A percentile compares a stretch with the other conserved stretches of the same genome.
These are phyloP conservation scores for Aotearoamyces nothofagi DNA, from an alignment of 2,329 filamentous ascomycete species.

Conservation along the genomic window DNA sequence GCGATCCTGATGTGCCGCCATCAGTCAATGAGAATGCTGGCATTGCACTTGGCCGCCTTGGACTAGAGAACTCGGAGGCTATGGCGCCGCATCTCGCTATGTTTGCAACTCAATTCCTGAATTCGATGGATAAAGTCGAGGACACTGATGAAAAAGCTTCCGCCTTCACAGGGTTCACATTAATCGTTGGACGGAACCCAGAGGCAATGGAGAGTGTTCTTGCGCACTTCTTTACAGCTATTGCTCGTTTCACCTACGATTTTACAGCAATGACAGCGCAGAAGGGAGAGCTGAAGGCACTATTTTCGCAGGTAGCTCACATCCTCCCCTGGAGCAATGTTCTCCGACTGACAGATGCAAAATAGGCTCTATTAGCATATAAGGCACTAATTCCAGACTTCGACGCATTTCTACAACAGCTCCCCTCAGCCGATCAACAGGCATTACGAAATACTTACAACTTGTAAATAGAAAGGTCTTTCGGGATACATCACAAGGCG, in stretches of 20 bases:
- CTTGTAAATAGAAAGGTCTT: constrained; percentile 17
- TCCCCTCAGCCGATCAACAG: constrained; percentile 5
- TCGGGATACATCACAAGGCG: constrained; percentile 21
- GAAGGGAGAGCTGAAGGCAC: constrained; percentile 16
- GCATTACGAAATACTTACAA: constrained; percentile 17
- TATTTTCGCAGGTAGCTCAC: constrained; percentile 16
- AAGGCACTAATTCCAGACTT: constrained; percentile 38
- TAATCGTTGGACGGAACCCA: constrained; percentile 73
- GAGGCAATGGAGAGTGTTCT: constrained; percentile 82
- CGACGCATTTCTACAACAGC: constrained; percentile 26
- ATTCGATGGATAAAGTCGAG: constrained; percentile 68
- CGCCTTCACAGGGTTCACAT: constrained; percentile 80
- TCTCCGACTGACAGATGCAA: background rate
- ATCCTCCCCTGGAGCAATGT: no score
- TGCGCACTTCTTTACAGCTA: constrained; percentile 66
- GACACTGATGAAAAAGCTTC: constrained; percentile 90
- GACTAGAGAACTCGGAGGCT: constrained; percentile 59
- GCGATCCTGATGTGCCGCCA: constrained; percentile 70
- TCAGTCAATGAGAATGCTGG: constrained; percentile 89
- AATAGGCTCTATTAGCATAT: constrained; percentile 34
- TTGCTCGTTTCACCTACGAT: constrained; percentile 38
- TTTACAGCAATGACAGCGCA: constrained; percentile 2
- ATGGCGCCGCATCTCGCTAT: constrained; percentile 66
- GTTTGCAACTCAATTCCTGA: constrained; percentile 72
- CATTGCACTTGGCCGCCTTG: constrained; percentile 79